Base-by-base conservation (phyloP, 331 rosid species). In the Quercus tomentella region DNA sequence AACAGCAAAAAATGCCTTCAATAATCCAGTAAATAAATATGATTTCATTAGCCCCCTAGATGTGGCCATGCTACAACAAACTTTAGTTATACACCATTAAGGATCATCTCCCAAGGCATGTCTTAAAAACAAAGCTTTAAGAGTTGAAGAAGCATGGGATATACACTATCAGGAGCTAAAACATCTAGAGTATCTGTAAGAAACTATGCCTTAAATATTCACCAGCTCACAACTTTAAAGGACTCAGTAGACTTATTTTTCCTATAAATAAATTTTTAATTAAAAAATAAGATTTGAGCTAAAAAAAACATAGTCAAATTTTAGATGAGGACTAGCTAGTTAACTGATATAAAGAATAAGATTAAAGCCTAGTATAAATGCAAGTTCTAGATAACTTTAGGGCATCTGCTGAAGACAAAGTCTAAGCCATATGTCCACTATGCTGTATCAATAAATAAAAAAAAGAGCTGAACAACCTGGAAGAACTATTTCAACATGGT, bases 61-160 rank as follows among this genome's bases (percentile, higher is more conserved):
- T 69, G 76, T 73, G 35, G 20, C 63, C 41, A 65, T 28, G 58
- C 67, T 72, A 5, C 22, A 21, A n/a, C 57, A 37, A 49, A 51
- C 60, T 67, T 68, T 20, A 67, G 61, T 79, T 86, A 62, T 4
- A 57, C 75, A 57, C 65, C 12, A 71, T 17, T 35, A 80, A 77
- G 58, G 81, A 45, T 78, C 17, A 28, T 43, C 28, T 45, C 67
- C 37, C 56, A 79, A 16, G 31, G 26, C 41, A 74, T 75, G 61
- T 15, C 66, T 33, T 14, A 11, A 23, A 74, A 77, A 31, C 70
- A 77, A 57, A 5, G 74, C 68, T 74, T 78, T 56, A 43, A 37
- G 73, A 54, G 56, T 62, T 55, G 76, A 62, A 49, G 18, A 35
- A 73, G 56, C 57, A 33, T 9, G 66, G 45, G 23, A 17, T 7